Evolutionary conservation across 768 basidiomycete species (phyloP), one percentile per base, ranked within the genome.

Genomic region (Kwoniella dendrophila): DNA sequence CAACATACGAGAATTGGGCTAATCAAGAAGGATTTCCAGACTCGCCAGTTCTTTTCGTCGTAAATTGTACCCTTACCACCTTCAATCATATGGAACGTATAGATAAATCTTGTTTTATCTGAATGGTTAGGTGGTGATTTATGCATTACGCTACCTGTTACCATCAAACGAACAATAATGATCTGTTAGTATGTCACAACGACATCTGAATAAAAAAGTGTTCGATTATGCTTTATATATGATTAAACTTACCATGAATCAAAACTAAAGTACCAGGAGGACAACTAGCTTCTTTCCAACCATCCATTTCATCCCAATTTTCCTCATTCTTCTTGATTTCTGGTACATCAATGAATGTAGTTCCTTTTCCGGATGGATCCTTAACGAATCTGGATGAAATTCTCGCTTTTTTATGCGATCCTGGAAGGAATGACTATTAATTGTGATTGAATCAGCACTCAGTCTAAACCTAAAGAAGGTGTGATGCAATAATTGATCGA

Each of bases 301-400:
- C 71, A 22, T 70, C 62, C 71, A 66, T 69, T 38, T 65, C 72
- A 50, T 67, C 73, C 78, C 78, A 79, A 38, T 78, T 70, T 56
- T 66, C 68, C 0, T 72, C 69, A 34, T 72, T 67, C 20, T 68
- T 64, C 26, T 69, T 59, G 6, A 77, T 72, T 0, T 73, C 73
- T 0, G 68, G 70, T 16, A 92, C 81, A 22, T 82, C 75, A 73
- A 90, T 90, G 70, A 98, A 94, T 0, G 88, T 90, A 0, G 93
- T 96, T 10, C 94, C 94, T 11, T 64, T 56, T 0, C 77, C 78
- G 1, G 78, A 79, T 2, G 85, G 84, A 7, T 88, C 80, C 16
- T 92, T 87, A 20, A 97, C 86, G 73, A 98, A 92, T 11, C 96
- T 89, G 71, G 91, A 89, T 5, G 86, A 84, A 48, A 94, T 86